phyloP scores from a whole-genome alignment of 345 rosid species.

The Punica granatum region DNA sequence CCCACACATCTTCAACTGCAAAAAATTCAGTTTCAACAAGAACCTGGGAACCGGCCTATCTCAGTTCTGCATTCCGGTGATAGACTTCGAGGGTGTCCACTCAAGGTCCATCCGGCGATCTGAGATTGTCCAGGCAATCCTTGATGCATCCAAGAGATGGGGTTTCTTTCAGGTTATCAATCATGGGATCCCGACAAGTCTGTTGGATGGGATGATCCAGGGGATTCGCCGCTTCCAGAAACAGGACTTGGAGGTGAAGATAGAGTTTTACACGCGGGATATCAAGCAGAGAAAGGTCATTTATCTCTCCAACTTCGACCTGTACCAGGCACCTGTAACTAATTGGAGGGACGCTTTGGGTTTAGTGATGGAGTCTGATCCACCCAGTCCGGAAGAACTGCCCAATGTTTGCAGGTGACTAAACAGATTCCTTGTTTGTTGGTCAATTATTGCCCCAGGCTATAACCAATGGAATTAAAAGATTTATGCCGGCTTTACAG shows the following conservation, averaged over 20 bases:
- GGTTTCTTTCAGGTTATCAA: conserved; percentile 22
- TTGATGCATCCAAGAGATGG: conserved; percentile 13
- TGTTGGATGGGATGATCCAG: conserved; percentile 12
- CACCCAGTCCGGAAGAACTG: conserved; percentile 18
- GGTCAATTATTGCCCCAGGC: neutral
- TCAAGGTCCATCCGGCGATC: neutral
- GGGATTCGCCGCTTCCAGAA: conserved; percentile 18
- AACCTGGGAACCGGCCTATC: neutral
- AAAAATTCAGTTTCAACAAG: neutral
- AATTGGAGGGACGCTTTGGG: conserved; percentile 34
- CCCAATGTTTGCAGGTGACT: conserved; percentile 2
- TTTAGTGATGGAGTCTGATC: conserved; percentile 22
- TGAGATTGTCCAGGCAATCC: neutral
- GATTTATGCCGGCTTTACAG: neutral
- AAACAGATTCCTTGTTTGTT: neutral
- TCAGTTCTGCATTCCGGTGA: conserved; percentile 1
- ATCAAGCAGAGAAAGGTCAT: neutral
- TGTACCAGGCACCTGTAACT: conserved; percentile 19
- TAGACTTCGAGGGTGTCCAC: conserved; percentile 9
- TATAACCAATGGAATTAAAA: too few species aligned
- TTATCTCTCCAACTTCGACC: conserved; percentile 10
- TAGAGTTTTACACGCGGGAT: conserved; percentile 16
- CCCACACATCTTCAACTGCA: conserved; percentile 9
- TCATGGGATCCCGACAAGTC: conserved; percentile 12
- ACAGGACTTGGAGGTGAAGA: conserved; percentile 17